phyloP scores from a whole-genome alignment of 148 eudicot species.

The Spergularia marina region DNA sequence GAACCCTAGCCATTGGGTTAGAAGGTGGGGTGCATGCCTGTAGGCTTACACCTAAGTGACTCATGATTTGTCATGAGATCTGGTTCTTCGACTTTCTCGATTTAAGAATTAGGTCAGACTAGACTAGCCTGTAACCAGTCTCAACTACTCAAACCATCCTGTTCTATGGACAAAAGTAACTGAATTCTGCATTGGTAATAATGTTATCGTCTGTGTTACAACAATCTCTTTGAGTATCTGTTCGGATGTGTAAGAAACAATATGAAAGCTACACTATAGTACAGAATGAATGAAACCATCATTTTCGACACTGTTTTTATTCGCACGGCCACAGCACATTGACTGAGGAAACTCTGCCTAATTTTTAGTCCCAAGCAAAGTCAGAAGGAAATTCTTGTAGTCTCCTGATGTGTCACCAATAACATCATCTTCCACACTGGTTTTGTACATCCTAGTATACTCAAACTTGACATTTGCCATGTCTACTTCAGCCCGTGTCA shows the following conservation, averaged over 20 bases:
- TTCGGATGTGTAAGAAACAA: background rate
- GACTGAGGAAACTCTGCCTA: background rate
- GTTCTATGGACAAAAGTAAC: background rate
- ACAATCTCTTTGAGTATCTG: background rate
- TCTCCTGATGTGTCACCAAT: constrained; percentile 73
- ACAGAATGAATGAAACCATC: constrained; percentile 1
- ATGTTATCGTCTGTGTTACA: background rate
- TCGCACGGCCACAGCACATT: background rate
- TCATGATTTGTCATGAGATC: too few species aligned
- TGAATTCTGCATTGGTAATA: background rate
- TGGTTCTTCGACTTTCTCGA: too few species aligned
- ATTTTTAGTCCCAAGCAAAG: constrained; percentile 53
- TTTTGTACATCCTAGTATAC: constrained; percentile 40
- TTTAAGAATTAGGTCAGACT: too few species aligned
- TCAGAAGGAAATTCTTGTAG: constrained; percentile 57
- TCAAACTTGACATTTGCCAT: constrained; percentile 53
- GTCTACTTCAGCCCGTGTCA: constrained; percentile 80
- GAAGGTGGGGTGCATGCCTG: too few species aligned
- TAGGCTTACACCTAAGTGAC: too few species aligned
- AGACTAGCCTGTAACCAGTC: too few species aligned
- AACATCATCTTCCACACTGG: constrained; percentile 54
- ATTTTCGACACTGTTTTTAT: background rate
- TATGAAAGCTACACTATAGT: constrained; percentile 1
- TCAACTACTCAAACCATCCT: background rate
- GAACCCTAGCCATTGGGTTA: too few species aligned